Percentiles rank a stretch among this genome's conserved stretches.
phyloP scores from a whole-genome alignment of 2,329 filamentous ascomycete species.

The Laburnicola sp. region DNA sequence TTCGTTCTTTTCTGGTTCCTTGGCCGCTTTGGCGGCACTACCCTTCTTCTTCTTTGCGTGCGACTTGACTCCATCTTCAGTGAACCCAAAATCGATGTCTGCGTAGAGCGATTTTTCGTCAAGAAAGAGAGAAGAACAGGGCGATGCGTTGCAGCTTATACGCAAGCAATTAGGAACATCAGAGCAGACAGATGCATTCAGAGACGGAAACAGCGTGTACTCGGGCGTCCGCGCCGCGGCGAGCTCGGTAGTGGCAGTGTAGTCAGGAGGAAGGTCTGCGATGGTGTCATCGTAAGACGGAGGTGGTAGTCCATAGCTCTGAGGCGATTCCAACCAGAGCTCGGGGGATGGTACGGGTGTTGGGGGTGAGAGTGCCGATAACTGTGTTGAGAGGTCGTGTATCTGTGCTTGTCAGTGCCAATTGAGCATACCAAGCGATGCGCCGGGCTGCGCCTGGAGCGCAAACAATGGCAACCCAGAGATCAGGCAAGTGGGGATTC shows the following conservation, averaged over 20 bases:
- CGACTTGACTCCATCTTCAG: slow-evolving; percentile 54
- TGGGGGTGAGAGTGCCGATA: slow-evolving; percentile 21
- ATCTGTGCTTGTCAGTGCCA: slow-evolving; percentile 32
- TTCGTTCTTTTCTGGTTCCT: slow-evolving; percentile 51
- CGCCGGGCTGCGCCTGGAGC: slow-evolving; percentile 5
- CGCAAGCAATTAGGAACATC: slow-evolving; percentile 34
- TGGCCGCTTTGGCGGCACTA: slow-evolving; percentile 38
- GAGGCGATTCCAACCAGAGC: slow-evolving; percentile 29
- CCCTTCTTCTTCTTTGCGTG: slow-evolving; percentile 60
- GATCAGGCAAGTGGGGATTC: slow-evolving; percentile 22
- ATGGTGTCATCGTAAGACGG: slow-evolving; percentile 51
- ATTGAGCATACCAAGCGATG: background rate
- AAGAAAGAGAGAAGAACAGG: slow-evolving; percentile 32
- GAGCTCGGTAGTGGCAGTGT: slow-evolving; percentile 48
- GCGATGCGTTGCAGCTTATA: slow-evolving; percentile 33
- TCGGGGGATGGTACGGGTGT: slow-evolving; percentile 25
- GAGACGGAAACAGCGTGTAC: slow-evolving; percentile 36
- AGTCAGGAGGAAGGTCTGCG: slow-evolving; percentile 50
- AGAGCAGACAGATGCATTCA: slow-evolving; percentile 37
- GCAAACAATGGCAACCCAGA: slow-evolving; percentile 11
- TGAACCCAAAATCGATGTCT: slow-evolving; percentile 61
- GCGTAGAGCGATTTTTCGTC: slow-evolving; percentile 41
- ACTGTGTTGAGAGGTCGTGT: slow-evolving; percentile 25
- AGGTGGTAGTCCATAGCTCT: slow-evolving; percentile 33
- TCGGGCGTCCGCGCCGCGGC: slow-evolving; percentile 43